A percentile compares a stretch with the other conserved stretches of the same genome.
These are phyloP conservation scores for Pseudonectria foliicola DNA, from an alignment of 2,329 filamentous ascomycete genomes.

Conservation along the genomic window DNA sequence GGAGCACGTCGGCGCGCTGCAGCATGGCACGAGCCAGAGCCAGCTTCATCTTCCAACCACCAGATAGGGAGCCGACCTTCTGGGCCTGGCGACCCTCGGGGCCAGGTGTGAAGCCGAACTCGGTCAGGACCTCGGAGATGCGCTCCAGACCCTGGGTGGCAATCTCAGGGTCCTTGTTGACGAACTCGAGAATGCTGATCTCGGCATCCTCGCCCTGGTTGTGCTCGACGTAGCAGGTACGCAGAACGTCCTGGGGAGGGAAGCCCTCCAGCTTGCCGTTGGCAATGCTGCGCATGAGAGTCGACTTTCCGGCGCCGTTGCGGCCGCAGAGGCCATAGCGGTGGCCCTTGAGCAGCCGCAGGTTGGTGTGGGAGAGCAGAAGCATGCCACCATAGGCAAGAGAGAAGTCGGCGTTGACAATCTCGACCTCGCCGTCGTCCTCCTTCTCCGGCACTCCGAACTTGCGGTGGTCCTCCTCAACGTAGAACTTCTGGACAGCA, in stretches of 20 bases:
- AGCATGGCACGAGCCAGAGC: constrained; percentile 94
- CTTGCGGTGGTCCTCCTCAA: constrained; percentile 80
- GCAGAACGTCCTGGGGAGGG: constrained; percentile 82
- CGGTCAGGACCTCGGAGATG: constrained; percentile 74
- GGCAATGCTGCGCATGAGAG: constrained; percentile 93
- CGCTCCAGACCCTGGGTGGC: constrained; percentile 70
- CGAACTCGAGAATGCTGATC: constrained; percentile 90
- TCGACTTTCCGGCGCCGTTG: constrained; percentile 98
- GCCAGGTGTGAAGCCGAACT: constrained; percentile 90
- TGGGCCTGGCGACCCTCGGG: constrained; percentile 83
- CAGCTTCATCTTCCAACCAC: constrained; percentile 99
- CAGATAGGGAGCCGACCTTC: constrained; percentile 88
- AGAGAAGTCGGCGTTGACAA: constrained; percentile 97
- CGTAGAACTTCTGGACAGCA: constrained; percentile 68
- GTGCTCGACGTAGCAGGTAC: constrained; percentile 97
- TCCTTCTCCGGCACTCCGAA: constrained; percentile 79
- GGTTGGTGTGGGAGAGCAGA: constrained; percentile 88
- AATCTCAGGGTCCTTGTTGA: constrained; percentile 81
- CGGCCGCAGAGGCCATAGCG: constrained; percentile 94
- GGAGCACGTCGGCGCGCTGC: constrained; percentile 88
- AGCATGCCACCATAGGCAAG: constrained; percentile 97
- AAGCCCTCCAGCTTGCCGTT: constrained; percentile 96
- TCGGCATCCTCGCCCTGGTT: constrained; percentile 98
- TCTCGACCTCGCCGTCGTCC: constrained; percentile 87
- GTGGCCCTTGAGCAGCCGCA: constrained; percentile 90